phyloP scores from a whole-genome alignment of 2,329 filamentous ascomycete genomes.

The Sarocladium brachiariae region DNA sequence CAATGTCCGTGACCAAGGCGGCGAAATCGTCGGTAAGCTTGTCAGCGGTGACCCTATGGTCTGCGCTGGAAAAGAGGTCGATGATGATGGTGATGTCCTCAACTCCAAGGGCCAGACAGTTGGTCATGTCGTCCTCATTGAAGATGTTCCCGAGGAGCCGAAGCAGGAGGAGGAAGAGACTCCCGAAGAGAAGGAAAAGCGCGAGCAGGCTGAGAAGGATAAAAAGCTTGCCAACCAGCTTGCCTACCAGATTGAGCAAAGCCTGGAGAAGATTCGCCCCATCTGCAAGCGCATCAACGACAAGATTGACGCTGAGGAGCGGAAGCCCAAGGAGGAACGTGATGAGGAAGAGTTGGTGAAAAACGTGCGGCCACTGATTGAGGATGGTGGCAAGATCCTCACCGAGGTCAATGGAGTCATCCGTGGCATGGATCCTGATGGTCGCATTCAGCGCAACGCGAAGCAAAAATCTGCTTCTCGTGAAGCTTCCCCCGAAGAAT shows the following conservation, averaged over 20 bases:
- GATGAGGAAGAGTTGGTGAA: slow-evolving; percentile 86
- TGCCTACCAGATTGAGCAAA: slow-evolving; percentile 63
- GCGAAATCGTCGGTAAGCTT: slow-evolving; percentile 58
- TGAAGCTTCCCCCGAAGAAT: slow-evolving; percentile 64
- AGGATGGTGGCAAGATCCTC: slow-evolving; percentile 75
- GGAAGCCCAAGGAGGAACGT: slow-evolving; percentile 75
- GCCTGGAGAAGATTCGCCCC: slow-evolving; percentile 76
- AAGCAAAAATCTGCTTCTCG: slow-evolving; percentile 73
- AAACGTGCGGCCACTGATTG: slow-evolving; percentile 80
- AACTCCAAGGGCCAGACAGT: slow-evolving; percentile 61
- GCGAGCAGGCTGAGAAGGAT: slow-evolving; percentile 57
- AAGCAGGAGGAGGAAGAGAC: slow-evolving; percentile 40
- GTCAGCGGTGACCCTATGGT: slow-evolving; percentile 59
- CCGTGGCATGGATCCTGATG: slow-evolving; percentile 82
- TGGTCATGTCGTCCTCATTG: slow-evolving; percentile 61
- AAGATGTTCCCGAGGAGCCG: slow-evolving; percentile 42
- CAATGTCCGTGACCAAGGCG: slow-evolving; percentile 51
- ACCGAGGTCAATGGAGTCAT: slow-evolving; percentile 82
- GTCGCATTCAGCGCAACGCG: slow-evolving; percentile 74
- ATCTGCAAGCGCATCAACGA: slow-evolving; percentile 82
- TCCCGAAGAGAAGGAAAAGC: slow-evolving; percentile 49
- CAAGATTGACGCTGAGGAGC: slow-evolving; percentile 74
- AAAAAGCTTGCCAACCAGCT: slow-evolving; percentile 73
- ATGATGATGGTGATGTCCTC: slow-evolving; percentile 64
- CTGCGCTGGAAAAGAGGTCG: slow-evolving; percentile 62